A percentile compares a stretch with the other conserved stretches of the same genome.
These are phyloP conservation scores for Hypoxylon sp. DNA, from an alignment of 2,329 filamentous ascomycete species.

Conservation along the genomic window DNA sequence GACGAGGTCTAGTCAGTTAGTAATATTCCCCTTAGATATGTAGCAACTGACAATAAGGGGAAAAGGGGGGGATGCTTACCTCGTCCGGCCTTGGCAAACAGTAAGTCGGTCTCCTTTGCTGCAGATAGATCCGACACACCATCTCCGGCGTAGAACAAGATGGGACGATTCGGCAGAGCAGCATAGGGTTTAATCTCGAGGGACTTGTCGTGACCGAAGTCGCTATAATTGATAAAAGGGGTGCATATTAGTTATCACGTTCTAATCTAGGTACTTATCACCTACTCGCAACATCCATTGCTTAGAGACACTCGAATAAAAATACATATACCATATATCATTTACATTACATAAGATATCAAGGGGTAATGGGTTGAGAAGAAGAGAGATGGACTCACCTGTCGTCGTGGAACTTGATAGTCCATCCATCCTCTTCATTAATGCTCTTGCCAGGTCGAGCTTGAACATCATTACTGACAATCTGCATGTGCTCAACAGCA, in stretches of 20 bases:
- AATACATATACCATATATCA: not conserved
- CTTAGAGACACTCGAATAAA: not conserved
- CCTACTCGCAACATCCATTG: not conserved
- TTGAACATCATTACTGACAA: constrained; percentile 88
- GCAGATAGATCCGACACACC: constrained; percentile 94
- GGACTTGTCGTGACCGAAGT: constrained; percentile 97
- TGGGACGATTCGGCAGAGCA: constrained; percentile 80
- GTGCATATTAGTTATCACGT: constrained; percentile 12
- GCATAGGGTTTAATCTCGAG: constrained; percentile 91
- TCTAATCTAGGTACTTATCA: constrained; percentile 7
- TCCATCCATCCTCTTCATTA: constrained; percentile 86
- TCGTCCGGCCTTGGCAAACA: constrained; percentile 93
- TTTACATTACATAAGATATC: not conserved
- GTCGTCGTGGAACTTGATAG: constrained; percentile 90
- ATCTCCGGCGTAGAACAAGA: constrained; percentile 94
- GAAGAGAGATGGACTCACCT: constrained; percentile 64
- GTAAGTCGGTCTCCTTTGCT: constrained; percentile 89
- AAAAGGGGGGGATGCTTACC: constrained; percentile 65
- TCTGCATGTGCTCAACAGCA: constrained; percentile 82
- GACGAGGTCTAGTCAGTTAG: constrained; percentile 77
- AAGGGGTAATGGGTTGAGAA: not conserved
- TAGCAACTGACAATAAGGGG: not conserved
- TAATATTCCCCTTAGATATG: constrained; percentile 22
- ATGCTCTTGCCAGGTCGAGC: constrained; percentile 76
- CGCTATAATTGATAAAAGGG: constrained; percentile 60